These are phyloP conservation scores for Triticum urartu DNA, from an alignment of 176 grass and related monocot species.

Conservation along the genomic window DNA sequence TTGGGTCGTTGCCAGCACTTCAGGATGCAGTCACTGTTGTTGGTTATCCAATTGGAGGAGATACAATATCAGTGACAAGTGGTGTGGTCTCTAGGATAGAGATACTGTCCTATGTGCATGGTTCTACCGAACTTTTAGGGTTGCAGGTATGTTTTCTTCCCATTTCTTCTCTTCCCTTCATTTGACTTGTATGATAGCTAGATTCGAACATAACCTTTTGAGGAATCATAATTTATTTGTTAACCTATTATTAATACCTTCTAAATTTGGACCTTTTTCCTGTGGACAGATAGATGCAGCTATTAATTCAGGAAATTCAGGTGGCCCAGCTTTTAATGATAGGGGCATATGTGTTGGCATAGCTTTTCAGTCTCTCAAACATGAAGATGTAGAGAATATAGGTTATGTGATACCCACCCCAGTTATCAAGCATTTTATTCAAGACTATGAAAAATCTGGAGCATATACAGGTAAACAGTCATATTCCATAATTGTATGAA, in stretches of 20 bases:
- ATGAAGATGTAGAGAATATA: conserved; percentile 99
- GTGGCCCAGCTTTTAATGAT: conserved; percentile 90
- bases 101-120: conserved; percentile 96
- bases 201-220: neutral
- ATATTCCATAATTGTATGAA: conserved; percentile 16
- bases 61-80: conserved; percentile 97
- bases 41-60: conserved; percentile 97
- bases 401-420: conserved; percentile 97
- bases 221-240: neutral
- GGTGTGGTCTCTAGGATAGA: conserved; percentile 99
- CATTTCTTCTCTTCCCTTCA: neutral
- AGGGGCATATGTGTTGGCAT: conserved; percentile 95
- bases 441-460: conserved; percentile 88
- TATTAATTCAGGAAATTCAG: conserved; percentile 98
- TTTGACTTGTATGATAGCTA: neutral
- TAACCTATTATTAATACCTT: neutral
- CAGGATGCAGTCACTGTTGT: conserved; percentile 97
- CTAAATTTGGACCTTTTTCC: conserved; percentile 6
- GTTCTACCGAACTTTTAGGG: conserved; percentile 93
- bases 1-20: conserved; percentile 78
- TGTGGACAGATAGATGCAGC: conserved; percentile 90
- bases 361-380: conserved; percentile 97
- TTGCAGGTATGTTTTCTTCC: conserved; percentile 58
- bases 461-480: conserved; percentile 78
- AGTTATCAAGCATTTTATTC: conserved; percentile 93